Evolutionary conservation across 2,329 filamentous ascomycete genomes (phyloP), one percentile per base, ranked within the genome.

Genomic region (Aciculosporium take): DNA sequence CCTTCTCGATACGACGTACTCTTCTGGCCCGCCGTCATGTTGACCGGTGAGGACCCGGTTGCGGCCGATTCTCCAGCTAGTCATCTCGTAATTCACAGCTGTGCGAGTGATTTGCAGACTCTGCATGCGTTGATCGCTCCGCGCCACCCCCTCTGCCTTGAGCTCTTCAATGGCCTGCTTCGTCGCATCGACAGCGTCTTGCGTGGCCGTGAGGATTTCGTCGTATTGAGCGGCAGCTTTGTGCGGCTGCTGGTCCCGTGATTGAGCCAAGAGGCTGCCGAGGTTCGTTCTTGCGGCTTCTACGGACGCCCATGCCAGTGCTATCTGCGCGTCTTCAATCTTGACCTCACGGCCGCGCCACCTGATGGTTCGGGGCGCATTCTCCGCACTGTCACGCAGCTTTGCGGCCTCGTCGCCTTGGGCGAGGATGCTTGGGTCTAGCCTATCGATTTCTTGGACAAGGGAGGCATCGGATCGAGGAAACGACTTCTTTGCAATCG

Each of bases 161-260:
- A 95, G 68, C 58, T 96, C 91, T 49, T 96, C 89, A 45, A 95
- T 94, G 9, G 87, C 87, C 51, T 83, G 79, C 61, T 94, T 93
- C 1, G 88, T 91, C 5, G 87, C 86, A 62, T 98, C 91, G 17
- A 89, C 86, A 3, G 85, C 86, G 57, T 98, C 89, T 61, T 96
- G 91, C 49, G 85, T 91, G 18, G 87, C 79, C 50, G 83, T 85
- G 21, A 98, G 76, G 40, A 96, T 80, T 47, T 83, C 84, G 52
- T 98, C 91, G 59, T 96, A 98, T 6, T 85, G 85, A 7, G 80
- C 82, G 9, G 88, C 86, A 53, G 81, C 77, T 45, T 91, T 84
- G 50, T 69, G 76, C 39, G 66, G 71, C 41, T 67, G 64, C 45
- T 65, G 59, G 25, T 64, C 59, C 29, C 55, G 52, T 3, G 63